Base-by-base conservation (phyloP, 2,329 filamentous ascomycete species). In the Apiospora sp. region DNA sequence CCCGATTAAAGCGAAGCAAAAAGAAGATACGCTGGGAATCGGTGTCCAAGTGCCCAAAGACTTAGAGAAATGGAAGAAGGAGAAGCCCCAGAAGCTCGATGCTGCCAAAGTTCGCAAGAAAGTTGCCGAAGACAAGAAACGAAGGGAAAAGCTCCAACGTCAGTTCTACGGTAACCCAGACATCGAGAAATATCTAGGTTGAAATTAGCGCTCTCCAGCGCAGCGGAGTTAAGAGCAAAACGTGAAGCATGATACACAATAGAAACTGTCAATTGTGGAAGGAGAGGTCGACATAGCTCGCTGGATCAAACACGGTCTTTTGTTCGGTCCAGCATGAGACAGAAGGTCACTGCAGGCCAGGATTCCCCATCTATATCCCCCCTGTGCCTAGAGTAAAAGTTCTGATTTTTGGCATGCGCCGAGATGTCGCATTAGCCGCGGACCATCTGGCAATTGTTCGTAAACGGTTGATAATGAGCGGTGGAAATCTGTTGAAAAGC, bases 101-200 rank as follows among this genome's bases (percentile, higher is more conserved):
- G 92, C 92, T n/a, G 93, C 92, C 77, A 89, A 93, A 81, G 86
- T 92, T 51, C 87, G 90, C 77, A 91, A 89, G 80, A 82, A 87
- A 79, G 90, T 90, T 3, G 83, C 85, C 61, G 89, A 91, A 74
- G 90, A 92, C 72, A 92, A 86, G 82, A 90, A 84, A 80, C 91
- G 86, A 74, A 86, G 87, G 24, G 89, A 93, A 73, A 90, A 84
- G 77, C 80, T 98, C 73, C 87, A 91, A 75, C 86, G 90, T 76
- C 87, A 93, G 83, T 92, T 98, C 74, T 96, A 93, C 82, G 88
- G 89, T 27, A 91, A 89, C 75, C 88, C 93, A n/a, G 92, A 96
- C 75, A 84, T 97, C 71, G 90, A 95, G 77, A 90, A 87, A 78
- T 96, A 97, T 80, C 82, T 97, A 24, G 89, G 91, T 24, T 74